phyloP scores from a whole-genome alignment of 2,329 filamentous ascomycete genomes.

The Penicillium brevicompactum region DNA sequence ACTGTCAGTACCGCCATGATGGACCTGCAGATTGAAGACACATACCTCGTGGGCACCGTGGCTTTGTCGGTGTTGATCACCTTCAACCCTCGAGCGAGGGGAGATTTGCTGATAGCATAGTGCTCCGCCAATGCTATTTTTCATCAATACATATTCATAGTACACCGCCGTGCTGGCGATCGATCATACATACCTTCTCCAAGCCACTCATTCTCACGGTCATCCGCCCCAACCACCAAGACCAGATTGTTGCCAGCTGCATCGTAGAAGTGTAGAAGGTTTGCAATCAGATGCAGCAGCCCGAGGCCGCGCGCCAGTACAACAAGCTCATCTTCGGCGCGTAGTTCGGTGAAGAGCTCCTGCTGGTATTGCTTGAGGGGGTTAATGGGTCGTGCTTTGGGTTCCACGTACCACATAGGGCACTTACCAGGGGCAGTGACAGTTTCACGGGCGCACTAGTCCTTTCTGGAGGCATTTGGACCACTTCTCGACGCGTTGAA shows the following conservation, averaged over 20 bases:
- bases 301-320: slow-evolving; percentile 89
- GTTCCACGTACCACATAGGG: background rate
- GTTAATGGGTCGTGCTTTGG: slow-evolving; percentile 7
- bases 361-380: slow-evolving; percentile 76
- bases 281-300: slow-evolving; percentile 89
- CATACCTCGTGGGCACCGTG: slow-evolving; percentile 70
- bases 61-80: slow-evolving; percentile 94
- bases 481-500: slow-evolving; percentile 28
- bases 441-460: slow-evolving; percentile 60
- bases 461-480: slow-evolving; percentile 47
- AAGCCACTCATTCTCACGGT: slow-evolving; percentile 94
- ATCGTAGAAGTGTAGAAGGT: slow-evolving; percentile 95
- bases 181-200: slow-evolving; percentile 64
- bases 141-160: slow-evolving; percentile 13
- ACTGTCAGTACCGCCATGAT: slow-evolving; percentile 22
- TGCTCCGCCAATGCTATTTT: slow-evolving; percentile 79
- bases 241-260: slow-evolving; percentile 92
- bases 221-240: slow-evolving; percentile 83
- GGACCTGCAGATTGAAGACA: slow-evolving; percentile 1
- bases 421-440: slow-evolving; percentile 60
- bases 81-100: slow-evolving; percentile 80
- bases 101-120: slow-evolving; percentile 81
- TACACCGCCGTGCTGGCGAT: background rate
- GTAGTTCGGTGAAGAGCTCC: slow-evolving; percentile 87
- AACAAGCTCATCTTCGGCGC: slow-evolving; percentile 89